Base-by-base conservation (phyloP, 148 eudicot genomes). In the Tetragonia tetragonoides region DNA sequence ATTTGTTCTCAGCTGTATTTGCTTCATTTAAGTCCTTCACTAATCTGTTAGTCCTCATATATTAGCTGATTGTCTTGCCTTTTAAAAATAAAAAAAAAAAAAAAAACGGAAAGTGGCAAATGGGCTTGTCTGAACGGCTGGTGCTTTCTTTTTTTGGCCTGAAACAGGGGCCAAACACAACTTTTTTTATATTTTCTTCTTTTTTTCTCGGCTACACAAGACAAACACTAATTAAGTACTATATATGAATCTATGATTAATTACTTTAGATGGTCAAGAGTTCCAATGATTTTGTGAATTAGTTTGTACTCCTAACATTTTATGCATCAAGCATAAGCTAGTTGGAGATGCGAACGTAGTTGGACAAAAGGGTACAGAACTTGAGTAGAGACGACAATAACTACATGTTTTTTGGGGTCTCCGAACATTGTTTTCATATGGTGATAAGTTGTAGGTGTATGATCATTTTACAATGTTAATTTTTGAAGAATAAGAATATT, bases 231-330 rank as follows among this genome's bases (percentile, higher is more conserved):
- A 3, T n/a, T n/a, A n/a, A n/a, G n/a, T n/a, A n/a, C n/a, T n/a
- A n/a, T n/a, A n/a, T 15, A 56, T 8, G 18, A 28, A 28, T 59
- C 9, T 4, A 18, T 10, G 10, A 62, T 28, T 28, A 23, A 11
- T 0, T 28, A 62, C 66, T 21, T 62, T 10, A 62, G 66, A 62
- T 18, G 66, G 66, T 62, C 38, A 62, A 5, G 66, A 62, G 66
- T 62, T 62, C 66, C 39, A 62, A 62, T 60, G 63, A 16, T 60
- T 60, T 60, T 60, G 63, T 21, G 63, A 60, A 17, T 60, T 60
- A 2, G 2, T 23, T 17, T 60, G 18, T 60, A n/a, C n/a, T n/a
- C n/a, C n/a, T n/a, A 6, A 60, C 20, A 7, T 18, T 4, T 56
- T 56, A 7, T 7, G 60, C 47, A 5, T 44, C 9, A 44, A 44